These are phyloP conservation scores for Colletotrichum tropicale DNA, from an alignment of 2,329 filamentous ascomycete species.

Conservation along the genomic window DNA sequence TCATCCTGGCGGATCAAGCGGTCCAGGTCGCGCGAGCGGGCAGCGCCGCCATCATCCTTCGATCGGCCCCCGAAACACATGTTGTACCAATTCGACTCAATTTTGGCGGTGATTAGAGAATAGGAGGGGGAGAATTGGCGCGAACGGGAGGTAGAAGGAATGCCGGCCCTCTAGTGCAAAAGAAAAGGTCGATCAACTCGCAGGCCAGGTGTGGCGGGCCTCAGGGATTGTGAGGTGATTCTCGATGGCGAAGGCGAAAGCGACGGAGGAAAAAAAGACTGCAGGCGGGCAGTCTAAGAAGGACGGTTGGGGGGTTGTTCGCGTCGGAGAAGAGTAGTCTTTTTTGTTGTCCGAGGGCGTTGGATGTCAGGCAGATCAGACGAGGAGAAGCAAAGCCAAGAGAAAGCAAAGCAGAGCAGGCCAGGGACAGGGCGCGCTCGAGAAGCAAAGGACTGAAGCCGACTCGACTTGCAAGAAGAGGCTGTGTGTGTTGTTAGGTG, in stretches of 20 bases:
- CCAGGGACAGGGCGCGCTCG: neutral
- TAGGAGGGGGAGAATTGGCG: neutral
- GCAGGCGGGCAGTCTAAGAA: neutral
- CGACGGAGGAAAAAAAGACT: neutral
- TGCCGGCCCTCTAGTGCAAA: neutral
- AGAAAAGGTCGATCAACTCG: neutral
- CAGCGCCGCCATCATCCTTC: conserved; percentile 51
- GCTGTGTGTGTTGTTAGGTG: neutral
- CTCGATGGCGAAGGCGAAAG: neutral
- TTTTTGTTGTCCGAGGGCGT: conserved; percentile 3
- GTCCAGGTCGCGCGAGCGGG: conserved; percentile 80
- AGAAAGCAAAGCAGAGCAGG: neutral
- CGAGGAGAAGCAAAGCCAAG: neutral
- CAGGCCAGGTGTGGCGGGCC: neutral
- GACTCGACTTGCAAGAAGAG: neutral
- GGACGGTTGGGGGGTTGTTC: neutral
- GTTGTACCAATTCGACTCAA: conserved; percentile 23
- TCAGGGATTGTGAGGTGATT: neutral
- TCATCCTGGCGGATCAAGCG: conserved; percentile 84
- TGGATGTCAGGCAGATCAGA: conserved; percentile 12
- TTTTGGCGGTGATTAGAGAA: neutral
- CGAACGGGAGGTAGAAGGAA: neutral
- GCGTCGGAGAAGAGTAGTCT: neutral
- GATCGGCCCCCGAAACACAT: conserved; percentile 71
- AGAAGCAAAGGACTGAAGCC: neutral